Base-by-base conservation (phyloP, 2,329 filamentous ascomycete species). In the Colletotrichum sp. region DNA sequence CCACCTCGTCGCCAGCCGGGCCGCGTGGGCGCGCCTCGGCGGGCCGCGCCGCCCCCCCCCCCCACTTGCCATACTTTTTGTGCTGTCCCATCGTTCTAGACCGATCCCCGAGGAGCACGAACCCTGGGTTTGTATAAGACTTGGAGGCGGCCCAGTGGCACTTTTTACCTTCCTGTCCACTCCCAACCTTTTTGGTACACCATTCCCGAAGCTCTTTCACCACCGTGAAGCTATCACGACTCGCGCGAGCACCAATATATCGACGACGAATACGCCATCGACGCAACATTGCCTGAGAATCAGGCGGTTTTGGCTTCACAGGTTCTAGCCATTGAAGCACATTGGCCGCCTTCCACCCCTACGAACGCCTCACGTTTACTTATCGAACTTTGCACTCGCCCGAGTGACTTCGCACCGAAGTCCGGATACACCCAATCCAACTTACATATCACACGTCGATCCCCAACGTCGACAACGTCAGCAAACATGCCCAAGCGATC, bases 401-500 rank as follows among this genome's bases (percentile, higher is more conserved):
- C 19, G 27, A 29, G 57, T n/a, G 29, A 22, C 29, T 22, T 39
- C 30, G n/a, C 19, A 13, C 19, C 2, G 11, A 3, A 8, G 8
- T 19, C 36, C 3, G 36, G 8, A 19, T 39, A 39, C 1, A 61
- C 16, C 36, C 36, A n/a, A 4, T 1, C 29, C 19, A 16, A 32
- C 0, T 32, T n/a, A 30, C 63, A 76, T 77, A 75, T 72, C 62
- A 70, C 16, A 39, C 57, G 63, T 29, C 66, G 44, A 71, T 72
- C 62, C 63, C 63, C 59, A 49, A 62, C 74, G 65, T 69, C 64
- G 62, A 49, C 34, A 34, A 75, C 25, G 74, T 75, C 65, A 73
- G 59, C 25, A 22, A 75, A 22, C 65, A 87, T 87, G 86, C 85
- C 85, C 36, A 87, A 87, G 79, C 80, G 85, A 82, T 82, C 83